phyloP scores from a whole-genome alignment of 768 basidiomycete species.

The Amylocystis lapponica region DNA sequence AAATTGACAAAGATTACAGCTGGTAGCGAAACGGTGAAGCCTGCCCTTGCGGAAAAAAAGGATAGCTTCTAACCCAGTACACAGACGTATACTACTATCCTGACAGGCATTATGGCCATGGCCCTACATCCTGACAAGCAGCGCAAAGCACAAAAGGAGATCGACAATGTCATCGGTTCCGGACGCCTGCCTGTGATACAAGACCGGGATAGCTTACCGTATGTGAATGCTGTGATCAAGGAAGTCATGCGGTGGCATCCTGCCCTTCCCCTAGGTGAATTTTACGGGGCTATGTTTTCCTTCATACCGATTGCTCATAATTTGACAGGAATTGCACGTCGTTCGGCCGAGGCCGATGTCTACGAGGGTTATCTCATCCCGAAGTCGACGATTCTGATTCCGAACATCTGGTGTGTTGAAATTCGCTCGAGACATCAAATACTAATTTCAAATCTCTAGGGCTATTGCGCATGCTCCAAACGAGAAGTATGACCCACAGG shows the following conservation, averaged over 20 bases:
- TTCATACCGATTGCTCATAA: no score
- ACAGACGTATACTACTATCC: conserved; percentile 22
- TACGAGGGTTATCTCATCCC: conserved; percentile 21
- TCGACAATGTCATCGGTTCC: conserved; percentile 21
- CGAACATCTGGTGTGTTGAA: conserved; percentile 20
- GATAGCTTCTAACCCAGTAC: conserved; percentile 22
- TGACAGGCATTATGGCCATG: conserved; percentile 31
- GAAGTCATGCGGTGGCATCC: conserved; percentile 30
- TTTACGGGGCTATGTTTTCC: no score
- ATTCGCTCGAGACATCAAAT: conserved; percentile 14
- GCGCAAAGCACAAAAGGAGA: conserved; percentile 19
- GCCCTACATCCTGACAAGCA: conserved; percentile 26
- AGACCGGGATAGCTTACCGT: conserved; percentile 16
- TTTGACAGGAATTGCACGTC: conserved; percentile 17
- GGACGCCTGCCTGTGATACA: conserved; percentile 14
- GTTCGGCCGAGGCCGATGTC: conserved; percentile 13
- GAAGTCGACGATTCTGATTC: conserved; percentile 14
- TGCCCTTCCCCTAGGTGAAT: conserved; percentile 27
- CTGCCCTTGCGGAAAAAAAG: conserved; percentile 31
- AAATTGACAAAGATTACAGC: conserved; percentile 1
- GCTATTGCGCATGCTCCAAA: conserved; percentile 7
- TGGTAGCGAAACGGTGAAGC: conserved; percentile 12
- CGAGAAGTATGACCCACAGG: conserved; percentile 8
- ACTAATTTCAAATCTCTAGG: conserved; percentile 1
- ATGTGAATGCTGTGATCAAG: conserved; percentile 16